Conservation (phyloP, 2,329 filamentous ascomycete species). For the Pseudogymnoascus sp. region DNA sequence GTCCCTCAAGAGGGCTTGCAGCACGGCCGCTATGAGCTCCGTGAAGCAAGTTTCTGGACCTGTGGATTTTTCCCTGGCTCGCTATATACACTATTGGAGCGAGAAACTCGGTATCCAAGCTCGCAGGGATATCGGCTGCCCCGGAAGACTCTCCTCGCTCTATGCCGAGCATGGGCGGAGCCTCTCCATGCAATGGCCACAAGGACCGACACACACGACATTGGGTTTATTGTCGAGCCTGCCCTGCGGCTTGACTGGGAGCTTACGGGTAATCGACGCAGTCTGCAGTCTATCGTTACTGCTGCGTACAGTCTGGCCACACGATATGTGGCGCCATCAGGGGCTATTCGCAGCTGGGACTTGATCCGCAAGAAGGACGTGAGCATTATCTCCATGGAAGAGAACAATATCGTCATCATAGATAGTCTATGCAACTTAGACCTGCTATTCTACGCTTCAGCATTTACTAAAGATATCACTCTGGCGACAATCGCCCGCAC, state of each 20-base stretch:
- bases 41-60: constrained; percentile 36
- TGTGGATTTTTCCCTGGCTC: constrained; percentile 38
- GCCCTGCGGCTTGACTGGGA: constrained; percentile 42
- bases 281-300: constrained; percentile 35
- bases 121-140: not conserved
- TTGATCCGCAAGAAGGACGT: constrained; percentile 29
- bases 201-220: constrained; percentile 46
- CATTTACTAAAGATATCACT: constrained; percentile 25
- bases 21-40: constrained; percentile 25
- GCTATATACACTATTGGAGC: constrained; percentile 32
- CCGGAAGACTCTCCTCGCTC: constrained; percentile 14
- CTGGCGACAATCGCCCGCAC: constrained; percentile 33
- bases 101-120: constrained; percentile 28
- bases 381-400: constrained; percentile 24
- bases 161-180: constrained; percentile 29
- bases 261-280: constrained; percentile 35
- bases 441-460: constrained; percentile 34
- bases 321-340: constrained; percentile 35
- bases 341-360: constrained; percentile 46
- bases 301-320: constrained; percentile 40
- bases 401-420: constrained; percentile 36
- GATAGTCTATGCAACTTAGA: constrained; percentile 39
- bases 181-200: constrained; percentile 34
- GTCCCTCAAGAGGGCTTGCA: constrained; percentile 27
- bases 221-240: constrained; percentile 48